Base-by-base conservation (phyloP, 495 filamentous ascomycete species). In the Penicillium turbatum region DNA sequence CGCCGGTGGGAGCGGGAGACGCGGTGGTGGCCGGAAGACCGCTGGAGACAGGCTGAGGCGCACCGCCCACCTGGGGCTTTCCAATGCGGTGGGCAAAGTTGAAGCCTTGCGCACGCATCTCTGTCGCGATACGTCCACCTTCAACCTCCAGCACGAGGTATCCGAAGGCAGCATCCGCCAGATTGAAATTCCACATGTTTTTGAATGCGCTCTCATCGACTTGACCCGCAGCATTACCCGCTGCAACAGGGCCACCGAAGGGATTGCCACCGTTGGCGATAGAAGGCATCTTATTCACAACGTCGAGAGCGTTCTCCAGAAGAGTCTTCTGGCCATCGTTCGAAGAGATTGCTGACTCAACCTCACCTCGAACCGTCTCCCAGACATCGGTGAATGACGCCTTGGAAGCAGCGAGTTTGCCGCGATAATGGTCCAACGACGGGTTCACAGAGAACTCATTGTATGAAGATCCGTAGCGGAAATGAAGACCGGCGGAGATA, bases 161-260 rank as follows among this genome's bases (percentile, higher is more conserved):
- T 40, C 93, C 93, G 67, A 96, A 99, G 11, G 93, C 95, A 32
- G 93, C 93, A 74, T 99, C 93, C 17, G 93, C 93, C 44, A 99
- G 72, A 68, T 99, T 99, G 75, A 99, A 99, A 73, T 99, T 99
- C 93, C 93, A 99, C 95, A 97, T 97, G 63, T 99, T 99, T 78
- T 99, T 99, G 78, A 99, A 99, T 0, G 93, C 93, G 57, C 92
- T 96, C 74, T 99, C 93, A 62, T 99, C 93, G 16, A 99, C 90
- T 61, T 95, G 90, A 16, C 93, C 92, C 55, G 85, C 85, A 19
- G 82, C 83, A 57, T 79, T 81, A 43, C 80, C 80, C 15, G 86
- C 85, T n/a, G 84, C 81, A 54, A 84, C 79, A 11, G 88, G 86
- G 8, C 93, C 93, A 51, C 95, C 93, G 64, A 97, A 97, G 0